Base-by-base conservation (phyloP, 257 asterid species). In the Knoxia roxburghii region DNA sequence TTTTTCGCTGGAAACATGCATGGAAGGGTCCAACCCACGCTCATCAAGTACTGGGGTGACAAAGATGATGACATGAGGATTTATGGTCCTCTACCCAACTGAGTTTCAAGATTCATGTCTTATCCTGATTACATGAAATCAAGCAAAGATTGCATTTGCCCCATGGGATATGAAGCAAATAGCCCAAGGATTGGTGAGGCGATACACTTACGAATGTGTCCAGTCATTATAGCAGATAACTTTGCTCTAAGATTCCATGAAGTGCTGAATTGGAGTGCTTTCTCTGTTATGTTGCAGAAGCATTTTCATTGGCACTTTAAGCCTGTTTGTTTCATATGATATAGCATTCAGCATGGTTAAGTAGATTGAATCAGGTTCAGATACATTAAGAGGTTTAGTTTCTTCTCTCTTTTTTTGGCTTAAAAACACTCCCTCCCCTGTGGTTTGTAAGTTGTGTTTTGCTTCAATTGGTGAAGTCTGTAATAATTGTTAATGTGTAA, bases 171-270 rank as follows among this genome's bases (percentile, higher is more conserved):
- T 27, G 97, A 92, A 77, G 98, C 87, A 60, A 92, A 89, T 76
- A 89, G 97, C 78, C 97, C 98, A 1, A 86, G 97, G 74, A 89
- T 92, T 5, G 97, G 87, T 6, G 98, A 92, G 81, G 85, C 96
- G 6, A 86, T 92, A 69, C 89, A 87, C 61, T n/a, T 84, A 87
- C 0, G 98, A 89, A 52, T 89, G 98, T 62, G 96, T 55, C 98
- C 96, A 0, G 97, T 92, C 23, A 84, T 92, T 67, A 87, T 89
- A 45, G 97, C 97, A 12, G 89, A 89, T 70, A 76, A 86, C 68
- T 83, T 92, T 53, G 86, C 49, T 5, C 98, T 83, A 50, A 95
- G 93, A 0, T 80, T 92, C 17, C 74, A 73, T 20, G 95, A 87
- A 0, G 87, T 82, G 68, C 82, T 92, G 33, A 37, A 87, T 6